Evolutionary conservation across 2,329 filamentous ascomycete species (phyloP), one percentile per base, ranked within the genome.

Genomic region (Pseudogymnoascus sp.): DNA sequence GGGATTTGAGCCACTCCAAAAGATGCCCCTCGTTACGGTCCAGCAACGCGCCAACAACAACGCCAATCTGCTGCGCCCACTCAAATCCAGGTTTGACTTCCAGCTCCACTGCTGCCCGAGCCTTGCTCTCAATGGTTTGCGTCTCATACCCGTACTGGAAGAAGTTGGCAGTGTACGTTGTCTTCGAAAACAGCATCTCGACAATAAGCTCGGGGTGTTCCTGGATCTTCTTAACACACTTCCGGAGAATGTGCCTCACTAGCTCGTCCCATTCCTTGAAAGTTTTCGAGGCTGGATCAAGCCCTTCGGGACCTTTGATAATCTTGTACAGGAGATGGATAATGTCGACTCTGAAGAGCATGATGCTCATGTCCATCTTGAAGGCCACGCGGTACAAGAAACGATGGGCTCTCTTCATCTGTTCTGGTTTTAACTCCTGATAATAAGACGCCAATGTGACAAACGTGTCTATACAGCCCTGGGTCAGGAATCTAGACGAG

Each of bases 361-460:
- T 84, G 22, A 97, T 87, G 62, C 87, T 87, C 78, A 94, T 87
- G 55, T 97, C 91, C 74, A 96, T 90, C 76, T 97, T 99, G 79
- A 97, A 97, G 0, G 92, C 92, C 9, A 96, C 82, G 0, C 93
- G 88, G 71, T 97, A 95, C 71, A 99, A 92, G 74, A 93, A 99
- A 5, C 94, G 88, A 76, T 97, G 94, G 11, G 88, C 88, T 5
- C 94, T 86, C 77, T 97, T 97, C 38, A 97, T 79, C 72, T 99
- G 94, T 38, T 86, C 80, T 2, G 86, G 80, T 60, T 86, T 83
- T 9, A 99, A 81, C 66, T 99, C 94, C 41, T 80, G 82, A 75
- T 96, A 97, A 75, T 86, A 93, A 55, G 82, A 84, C 0, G 87
- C 85, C 66, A 97, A 92, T 2, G 84, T 80, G 30, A 96, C 82